Percentiles rank a stretch among this genome's conserved stretches.
These are phyloP conservation scores for Blastocladiella britannica DNA, from an alignment of 192 early-diverging fungal genomes.

Conservation along the genomic window DNA sequence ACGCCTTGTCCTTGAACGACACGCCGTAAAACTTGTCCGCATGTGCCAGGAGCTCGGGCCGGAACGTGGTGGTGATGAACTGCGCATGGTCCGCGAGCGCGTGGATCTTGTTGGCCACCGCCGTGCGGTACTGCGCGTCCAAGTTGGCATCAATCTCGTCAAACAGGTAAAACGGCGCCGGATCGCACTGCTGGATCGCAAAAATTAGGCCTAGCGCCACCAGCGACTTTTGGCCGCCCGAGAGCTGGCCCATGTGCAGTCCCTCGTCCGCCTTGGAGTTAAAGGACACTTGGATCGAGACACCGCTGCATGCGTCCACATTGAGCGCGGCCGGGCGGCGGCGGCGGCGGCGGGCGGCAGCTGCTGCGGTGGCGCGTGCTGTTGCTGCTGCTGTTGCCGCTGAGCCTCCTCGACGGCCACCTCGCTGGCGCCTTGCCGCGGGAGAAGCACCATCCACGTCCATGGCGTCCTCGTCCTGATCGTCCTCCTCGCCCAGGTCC, in stretches of 20 bases:
- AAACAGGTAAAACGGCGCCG: conserved; percentile 97
- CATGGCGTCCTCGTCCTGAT: conserved; percentile 3
- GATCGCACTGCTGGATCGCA: conserved; percentile 94
- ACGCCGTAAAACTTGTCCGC: conserved; percentile 96
- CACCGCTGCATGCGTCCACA: conserved; percentile 78
- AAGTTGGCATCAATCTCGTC: conserved; percentile 99
- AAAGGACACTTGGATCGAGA: conserved; percentile 86
- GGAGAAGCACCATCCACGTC: conserved; percentile 1
- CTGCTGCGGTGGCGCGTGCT: too few species aligned
- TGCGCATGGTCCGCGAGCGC: conserved; percentile 64
- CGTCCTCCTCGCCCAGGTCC: not conserved
- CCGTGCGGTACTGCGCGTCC: conserved; percentile 80
- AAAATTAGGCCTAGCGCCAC: conserved; percentile 94
- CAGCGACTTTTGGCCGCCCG: conserved; percentile 93
- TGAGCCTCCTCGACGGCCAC: too few species aligned
- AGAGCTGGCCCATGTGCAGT: conserved; percentile 81
- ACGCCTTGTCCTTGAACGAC: conserved; percentile 88
- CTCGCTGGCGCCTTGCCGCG: too few species aligned
- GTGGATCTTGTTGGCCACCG: conserved; percentile 89
- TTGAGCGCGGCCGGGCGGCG: too few species aligned
- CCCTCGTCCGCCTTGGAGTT: conserved; percentile 71
- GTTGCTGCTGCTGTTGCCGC: too few species aligned
- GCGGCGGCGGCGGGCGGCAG: too few species aligned
- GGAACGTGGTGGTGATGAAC: conserved; percentile 96
- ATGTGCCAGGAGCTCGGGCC: conserved; percentile 76